Evolutionary conservation across 345 rosid species (phyloP), one percentile per base, ranked within the genome.

Genomic region (Adansonia digitata): DNA sequence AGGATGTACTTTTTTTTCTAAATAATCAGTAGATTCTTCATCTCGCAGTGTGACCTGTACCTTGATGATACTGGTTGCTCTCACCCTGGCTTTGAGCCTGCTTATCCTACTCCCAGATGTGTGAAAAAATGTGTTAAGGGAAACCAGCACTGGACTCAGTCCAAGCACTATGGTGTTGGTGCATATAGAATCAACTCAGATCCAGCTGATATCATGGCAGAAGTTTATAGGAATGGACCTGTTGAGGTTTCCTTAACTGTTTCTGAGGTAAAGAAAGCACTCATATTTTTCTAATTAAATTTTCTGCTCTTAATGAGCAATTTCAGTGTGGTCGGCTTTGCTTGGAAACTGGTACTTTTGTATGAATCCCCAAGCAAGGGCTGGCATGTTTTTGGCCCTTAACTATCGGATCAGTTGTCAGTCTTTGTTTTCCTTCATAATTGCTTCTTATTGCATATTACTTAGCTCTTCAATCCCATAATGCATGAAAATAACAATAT

Each of bases 71-170:
- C 71, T 65, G 98, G 99, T 77, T 95, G 98, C 81, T 88, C 97
- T 69, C 99, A 95, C 86, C 99, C 99, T 37, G 98, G 99, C 43
- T 95, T 97, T 70, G 96, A 91, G 84, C 99, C 98, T 31, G 92
- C 69, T 48, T 95, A 70, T 84, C 88, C 90, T 22, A 95, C 99
- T 69, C 99, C 99, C 5, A 87, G 61, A 80, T 95, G 99, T 81
- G 72, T 75, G 81, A 87, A 86, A 61, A 84, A 91, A 79, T 95
- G 99, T 68, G 89, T 90, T 39, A 65, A 83, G 7, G 84, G 83
- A 37, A 95, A 95, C 84, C 85, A 86, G 82, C 73, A 89, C 49
- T 95, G 98, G 99, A 77, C 76, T 14, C 40, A 83, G 42, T 90
- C 98, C 20, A 95, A 95, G 77, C 99, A 89, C 85, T 95, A 76